A percentile compares a stretch with the other conserved stretches of the same genome.
phyloP scores from a whole-genome alignment of 768 basidiomycete genomes.

The Lactarius psammicola region DNA sequence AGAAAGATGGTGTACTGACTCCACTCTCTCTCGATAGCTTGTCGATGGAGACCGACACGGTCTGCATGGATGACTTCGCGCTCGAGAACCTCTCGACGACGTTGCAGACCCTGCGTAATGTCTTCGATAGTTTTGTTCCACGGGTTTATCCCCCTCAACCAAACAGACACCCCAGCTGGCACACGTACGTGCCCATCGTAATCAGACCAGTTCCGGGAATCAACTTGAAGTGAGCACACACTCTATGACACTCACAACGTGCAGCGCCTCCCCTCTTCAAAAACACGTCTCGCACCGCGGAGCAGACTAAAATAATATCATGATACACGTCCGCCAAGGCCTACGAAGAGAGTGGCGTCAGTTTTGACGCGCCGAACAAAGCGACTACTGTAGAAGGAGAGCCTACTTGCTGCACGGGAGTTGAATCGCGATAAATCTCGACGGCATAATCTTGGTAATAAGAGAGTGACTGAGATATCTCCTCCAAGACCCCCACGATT shows the following conservation, averaged over 20 bases:
- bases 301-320: conserved; percentile 5
- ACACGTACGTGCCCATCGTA: background rate
- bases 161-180: background rate
- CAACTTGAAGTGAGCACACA: background rate
- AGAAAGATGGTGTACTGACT: background rate
- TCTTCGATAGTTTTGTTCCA: conserved; percentile 13
- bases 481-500: conserved; percentile 11
- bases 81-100: background rate
- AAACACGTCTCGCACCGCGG: conserved; percentile 8
- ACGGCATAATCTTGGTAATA: conserved; percentile 15
- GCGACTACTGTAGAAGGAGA: background rate
- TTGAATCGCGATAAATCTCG: conserved; percentile 4
- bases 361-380: background rate
- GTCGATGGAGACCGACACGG: conserved; percentile 1
- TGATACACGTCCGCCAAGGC: conserved; percentile 13
- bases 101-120: conserved; percentile 5
- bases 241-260: conserved; percentile 8
- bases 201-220: background rate
- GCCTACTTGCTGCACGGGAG: conserved; percentile 8
- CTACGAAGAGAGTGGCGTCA: background rate
- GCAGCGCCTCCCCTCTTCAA: background rate
- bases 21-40: background rate
- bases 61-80: conserved; percentile 3
- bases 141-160: conserved; percentile 3
- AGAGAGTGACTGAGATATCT: conserved; percentile 12